These are phyloP conservation scores for Arthrobotrys megalospora DNA, from an alignment of 2,329 filamentous ascomycete genomes.

Conservation along the genomic window DNA sequence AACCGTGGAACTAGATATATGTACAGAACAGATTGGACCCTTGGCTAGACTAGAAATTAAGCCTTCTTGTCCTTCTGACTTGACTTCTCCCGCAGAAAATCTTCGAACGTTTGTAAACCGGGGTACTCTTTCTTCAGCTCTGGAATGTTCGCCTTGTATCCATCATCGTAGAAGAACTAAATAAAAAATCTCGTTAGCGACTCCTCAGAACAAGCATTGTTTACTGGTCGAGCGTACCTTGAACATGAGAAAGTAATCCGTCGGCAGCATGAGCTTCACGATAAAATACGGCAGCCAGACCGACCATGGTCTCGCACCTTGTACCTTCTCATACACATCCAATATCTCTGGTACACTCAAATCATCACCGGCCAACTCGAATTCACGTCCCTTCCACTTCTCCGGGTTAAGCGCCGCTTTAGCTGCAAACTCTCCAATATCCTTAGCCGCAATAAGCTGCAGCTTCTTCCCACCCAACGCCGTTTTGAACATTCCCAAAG, in stretches of 20 bases:
- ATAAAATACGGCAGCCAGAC: conserved; percentile 47
- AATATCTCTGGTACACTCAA: conserved; percentile 66
- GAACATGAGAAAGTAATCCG: conserved; percentile 61
- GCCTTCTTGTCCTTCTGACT: conserved; percentile 12
- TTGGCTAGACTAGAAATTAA: not conserved
- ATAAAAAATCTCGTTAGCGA: not conserved
- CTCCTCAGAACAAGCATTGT: not conserved
- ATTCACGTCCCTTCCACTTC: conserved; percentile 65
- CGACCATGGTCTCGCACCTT: conserved; percentile 36
- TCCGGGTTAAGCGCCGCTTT: conserved; percentile 65
- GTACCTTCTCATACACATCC: conserved; percentile 65
- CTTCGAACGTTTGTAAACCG: conserved; percentile 66
- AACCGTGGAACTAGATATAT: not conserved
- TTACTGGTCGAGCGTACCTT: conserved; percentile 24
- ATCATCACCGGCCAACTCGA: conserved; percentile 69
- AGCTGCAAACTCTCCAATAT: conserved; percentile 68
- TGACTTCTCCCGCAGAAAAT: conserved; percentile 66
- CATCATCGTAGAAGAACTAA: conserved; percentile 67
- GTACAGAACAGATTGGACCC: not conserved
- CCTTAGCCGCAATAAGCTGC: conserved; percentile 67
- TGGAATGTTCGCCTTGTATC: conserved; percentile 68
- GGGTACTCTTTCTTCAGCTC: conserved; percentile 65
- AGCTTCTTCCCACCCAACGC: conserved; percentile 65
- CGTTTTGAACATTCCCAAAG: conserved; percentile 66
- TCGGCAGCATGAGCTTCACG: conserved; percentile 64